These are phyloP conservation scores for Neofusicoccum sp. DNA, from an alignment of 2,329 filamentous ascomycete species.

Conservation along the genomic window DNA sequence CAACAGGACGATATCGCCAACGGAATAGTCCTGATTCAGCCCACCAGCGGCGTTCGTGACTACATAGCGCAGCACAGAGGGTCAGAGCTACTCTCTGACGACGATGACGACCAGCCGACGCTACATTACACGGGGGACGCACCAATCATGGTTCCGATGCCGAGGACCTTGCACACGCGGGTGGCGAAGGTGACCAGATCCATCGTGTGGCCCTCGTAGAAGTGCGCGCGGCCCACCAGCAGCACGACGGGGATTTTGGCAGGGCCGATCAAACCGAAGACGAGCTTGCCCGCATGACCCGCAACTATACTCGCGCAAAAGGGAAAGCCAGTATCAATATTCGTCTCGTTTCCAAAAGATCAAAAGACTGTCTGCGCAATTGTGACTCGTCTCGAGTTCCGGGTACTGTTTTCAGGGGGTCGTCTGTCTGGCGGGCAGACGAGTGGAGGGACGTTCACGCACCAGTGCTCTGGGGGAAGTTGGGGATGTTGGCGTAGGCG, in stretches of 20 bases:
- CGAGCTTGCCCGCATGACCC: conserved; percentile 64
- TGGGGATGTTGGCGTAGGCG: conserved; percentile 58
- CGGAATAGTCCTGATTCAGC: conserved; percentile 61
- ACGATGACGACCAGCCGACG: not conserved
- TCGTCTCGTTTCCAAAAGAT: not conserved
- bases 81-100: conserved; percentile 23
- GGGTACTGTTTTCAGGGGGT: too few relatives aligned
- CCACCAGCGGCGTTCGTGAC: conserved; percentile 68
- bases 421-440: too few relatives aligned
- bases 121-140: conserved; percentile 21
- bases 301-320: conserved; percentile 42
- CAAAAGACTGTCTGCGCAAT: too few relatives aligned
- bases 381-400: too few relatives aligned
- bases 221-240: conserved; percentile 64
- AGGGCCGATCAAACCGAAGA: conserved; percentile 59
- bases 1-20: conserved; percentile 64
- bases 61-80: conserved; percentile 26
- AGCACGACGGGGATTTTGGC: conserved; percentile 57
- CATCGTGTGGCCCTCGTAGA: conserved; percentile 67
- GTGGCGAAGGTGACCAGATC: conserved; percentile 63
- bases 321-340: not conserved
- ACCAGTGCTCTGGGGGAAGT: conserved; percentile 63
- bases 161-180: conserved; percentile 62
- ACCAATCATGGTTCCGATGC: conserved; percentile 60
- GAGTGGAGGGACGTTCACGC: conserved; percentile 24